Conservation (phyloP, 768 basidiomycete species). For the Kwoniella sp. region DNA sequence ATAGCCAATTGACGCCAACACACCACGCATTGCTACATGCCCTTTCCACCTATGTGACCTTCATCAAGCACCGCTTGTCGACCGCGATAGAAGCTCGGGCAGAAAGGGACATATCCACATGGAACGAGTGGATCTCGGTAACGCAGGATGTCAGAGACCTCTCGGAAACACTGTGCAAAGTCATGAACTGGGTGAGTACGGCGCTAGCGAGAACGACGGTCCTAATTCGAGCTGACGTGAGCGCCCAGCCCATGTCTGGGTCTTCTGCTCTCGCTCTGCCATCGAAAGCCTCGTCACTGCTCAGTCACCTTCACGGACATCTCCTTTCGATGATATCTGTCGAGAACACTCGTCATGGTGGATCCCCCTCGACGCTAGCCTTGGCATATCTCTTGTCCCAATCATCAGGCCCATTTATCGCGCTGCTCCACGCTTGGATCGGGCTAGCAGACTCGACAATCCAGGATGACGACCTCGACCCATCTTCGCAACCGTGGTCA, state of each 20-base stretch:
- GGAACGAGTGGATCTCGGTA: slow-evolving; percentile 18
- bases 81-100: slow-evolving; percentile 12
- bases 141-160: slow-evolving; percentile 24
- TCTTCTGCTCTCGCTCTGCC: slow-evolving; percentile 14
- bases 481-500: slow-evolving; percentile 32
- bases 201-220: not conserved
- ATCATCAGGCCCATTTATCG: slow-evolving; percentile 23
- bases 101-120: slow-evolving; percentile 3
- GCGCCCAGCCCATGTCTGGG: slow-evolving; percentile 22
- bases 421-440: slow-evolving; percentile 32
- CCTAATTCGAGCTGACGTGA: not conserved
- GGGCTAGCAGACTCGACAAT: slow-evolving; percentile 18
- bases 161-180: slow-evolving; percentile 18
- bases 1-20: slow-evolving; percentile 33
- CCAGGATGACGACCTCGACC: slow-evolving; percentile 18
- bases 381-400: slow-evolving; percentile 30
- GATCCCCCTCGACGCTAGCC: slow-evolving; percentile 4
- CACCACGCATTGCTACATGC: slow-evolving; percentile 41
- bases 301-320: slow-evolving; percentile 27
- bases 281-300: slow-evolving; percentile 21
- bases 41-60: slow-evolving; percentile 28
- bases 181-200: slow-evolving; percentile 34
- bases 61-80: slow-evolving; percentile 28
- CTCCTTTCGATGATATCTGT: slow-evolving; percentile 22
- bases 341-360: not conserved